Evolutionary conservation across 1,284 basidiomycete genomes (phyloP).

Genomic region (Volvariella volvacea): DNA sequence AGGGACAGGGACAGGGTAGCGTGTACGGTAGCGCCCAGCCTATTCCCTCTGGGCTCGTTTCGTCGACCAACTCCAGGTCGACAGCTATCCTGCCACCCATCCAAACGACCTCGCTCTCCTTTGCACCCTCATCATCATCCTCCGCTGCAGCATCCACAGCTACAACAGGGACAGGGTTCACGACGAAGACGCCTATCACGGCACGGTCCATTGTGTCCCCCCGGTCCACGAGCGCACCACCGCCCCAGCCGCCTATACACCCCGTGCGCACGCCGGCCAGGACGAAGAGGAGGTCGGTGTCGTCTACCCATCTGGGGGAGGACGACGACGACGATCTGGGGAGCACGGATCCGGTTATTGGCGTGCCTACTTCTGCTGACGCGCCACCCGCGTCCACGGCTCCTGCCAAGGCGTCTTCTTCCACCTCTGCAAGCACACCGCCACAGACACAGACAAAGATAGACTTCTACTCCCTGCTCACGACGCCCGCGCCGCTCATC

Average conservation of each 20-base stretch:
- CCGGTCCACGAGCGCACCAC: no score
- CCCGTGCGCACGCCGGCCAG: slow-evolving; percentile 85
- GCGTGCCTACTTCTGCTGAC: no score
- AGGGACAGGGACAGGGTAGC: no score
- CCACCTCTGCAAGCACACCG: slow-evolving; percentile 14
- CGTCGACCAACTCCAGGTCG: slow-evolving; percentile 25
- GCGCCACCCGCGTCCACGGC: no score
- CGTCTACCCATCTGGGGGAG: slow-evolving; percentile 58
- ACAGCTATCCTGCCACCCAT: slow-evolving; percentile 9
- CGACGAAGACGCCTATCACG: no score
- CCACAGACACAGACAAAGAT: slow-evolving; percentile 15
- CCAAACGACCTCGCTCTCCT: no score
- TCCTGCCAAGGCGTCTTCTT: slow-evolving; percentile 32
- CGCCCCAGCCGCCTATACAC: slow-evolving; percentile 43
- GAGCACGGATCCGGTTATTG: no score
- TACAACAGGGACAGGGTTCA: no score
- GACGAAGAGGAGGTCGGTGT: slow-evolving; percentile 91
- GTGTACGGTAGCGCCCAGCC: background rate
- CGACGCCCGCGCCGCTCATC: slow-evolving; percentile 66
- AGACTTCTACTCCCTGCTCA: slow-evolving; percentile 71
- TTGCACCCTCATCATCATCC: no score
- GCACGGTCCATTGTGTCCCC: no score
- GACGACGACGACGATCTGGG: no score
- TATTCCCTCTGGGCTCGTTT: slow-evolving; percentile 18
- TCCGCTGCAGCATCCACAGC: no score